Conservation (phyloP, 345 rosid genomes). For the Heritiera fomes region DNA sequence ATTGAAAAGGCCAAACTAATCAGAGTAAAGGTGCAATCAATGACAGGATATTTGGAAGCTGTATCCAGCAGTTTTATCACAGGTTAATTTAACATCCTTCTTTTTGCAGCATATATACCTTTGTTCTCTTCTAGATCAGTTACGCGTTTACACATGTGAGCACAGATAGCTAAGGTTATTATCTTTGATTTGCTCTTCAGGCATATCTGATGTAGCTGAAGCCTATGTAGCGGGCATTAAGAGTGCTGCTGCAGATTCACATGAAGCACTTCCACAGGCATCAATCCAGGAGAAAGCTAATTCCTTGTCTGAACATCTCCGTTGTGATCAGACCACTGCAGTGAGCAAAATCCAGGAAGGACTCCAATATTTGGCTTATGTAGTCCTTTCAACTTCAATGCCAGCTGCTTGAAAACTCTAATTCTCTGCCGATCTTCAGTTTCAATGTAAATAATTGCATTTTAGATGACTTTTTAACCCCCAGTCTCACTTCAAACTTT, state of each 20-base stretch:
- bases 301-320: conserved; percentile 62
- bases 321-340: conserved; percentile 50
- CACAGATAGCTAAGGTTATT: background rate
- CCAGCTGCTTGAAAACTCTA: conserved; percentile 49
- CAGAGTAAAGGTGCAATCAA: conserved; percentile 61
- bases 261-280: conserved; percentile 43
- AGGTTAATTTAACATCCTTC: conserved; percentile 42
- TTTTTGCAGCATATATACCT: background rate
- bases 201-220: conserved; percentile 91
- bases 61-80: conserved; percentile 84
- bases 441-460: conserved; percentile 30
- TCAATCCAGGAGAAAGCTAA: conserved; percentile 65
- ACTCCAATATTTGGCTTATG: conserved; percentile 63
- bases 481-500: background rate
- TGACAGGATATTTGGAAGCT: conserved; percentile 73
- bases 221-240: conserved; percentile 70
- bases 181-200: conserved; percentile 36
- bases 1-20: conserved; percentile 83
- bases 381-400: conserved; percentile 73
- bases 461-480: conserved; percentile 17
- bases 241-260: conserved; percentile 51
- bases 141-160: background rate
- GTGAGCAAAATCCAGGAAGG: conserved; percentile 84
- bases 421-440: background rate
- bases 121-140: background rate